phyloP scores from a whole-genome alignment of 1,284 basidiomycete genomes.

The Ustilago nuda region DNA sequence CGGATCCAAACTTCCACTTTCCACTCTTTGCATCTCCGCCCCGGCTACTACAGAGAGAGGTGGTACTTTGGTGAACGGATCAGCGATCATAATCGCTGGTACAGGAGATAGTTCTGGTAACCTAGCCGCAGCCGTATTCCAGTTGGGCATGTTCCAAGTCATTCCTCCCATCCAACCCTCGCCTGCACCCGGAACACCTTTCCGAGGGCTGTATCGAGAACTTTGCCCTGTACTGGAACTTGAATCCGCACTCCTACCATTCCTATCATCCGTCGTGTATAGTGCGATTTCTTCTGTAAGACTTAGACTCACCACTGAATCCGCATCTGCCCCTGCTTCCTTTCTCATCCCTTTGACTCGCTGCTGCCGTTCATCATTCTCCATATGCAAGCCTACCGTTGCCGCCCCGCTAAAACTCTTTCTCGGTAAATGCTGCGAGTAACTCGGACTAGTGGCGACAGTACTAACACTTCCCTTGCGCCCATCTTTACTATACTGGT shows the following conservation, averaged over 20 bases:
- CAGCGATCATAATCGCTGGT: constrained; percentile 33
- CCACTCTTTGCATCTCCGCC: constrained; percentile 24
- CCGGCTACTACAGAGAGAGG: not conserved
- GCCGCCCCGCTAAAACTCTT: constrained; percentile 14
- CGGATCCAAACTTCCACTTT: constrained; percentile 34
- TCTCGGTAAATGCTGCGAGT: not conserved
- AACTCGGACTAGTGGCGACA: constrained; percentile 11
- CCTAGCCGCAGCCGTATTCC: constrained; percentile 1
- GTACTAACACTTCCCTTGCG: constrained; percentile 27
- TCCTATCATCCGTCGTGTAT: constrained; percentile 30
- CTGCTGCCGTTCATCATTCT: constrained; percentile 8
- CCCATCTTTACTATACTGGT: constrained; percentile 25
- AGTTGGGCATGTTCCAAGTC: constrained; percentile 31
- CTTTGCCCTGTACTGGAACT: constrained; percentile 7
- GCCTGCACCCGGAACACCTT: not conserved
- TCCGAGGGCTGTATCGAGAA: not conserved
- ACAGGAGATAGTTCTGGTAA: constrained; percentile 20
- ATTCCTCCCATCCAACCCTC: constrained; percentile 5
- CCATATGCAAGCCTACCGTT: constrained; percentile 19
- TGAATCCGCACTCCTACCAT: constrained; percentile 6
- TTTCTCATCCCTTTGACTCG: constrained; percentile 1
- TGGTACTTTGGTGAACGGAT: constrained; percentile 11
- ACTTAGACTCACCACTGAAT: constrained; percentile 22
- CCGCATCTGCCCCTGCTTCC: constrained; percentile 5
- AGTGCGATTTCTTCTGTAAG: constrained; percentile 47